Percentiles rank a stretch among this genome's conserved stretches.
phyloP scores from a whole-genome alignment of 2,329 filamentous ascomycete species.

The Emmonsia crescens region DNA sequence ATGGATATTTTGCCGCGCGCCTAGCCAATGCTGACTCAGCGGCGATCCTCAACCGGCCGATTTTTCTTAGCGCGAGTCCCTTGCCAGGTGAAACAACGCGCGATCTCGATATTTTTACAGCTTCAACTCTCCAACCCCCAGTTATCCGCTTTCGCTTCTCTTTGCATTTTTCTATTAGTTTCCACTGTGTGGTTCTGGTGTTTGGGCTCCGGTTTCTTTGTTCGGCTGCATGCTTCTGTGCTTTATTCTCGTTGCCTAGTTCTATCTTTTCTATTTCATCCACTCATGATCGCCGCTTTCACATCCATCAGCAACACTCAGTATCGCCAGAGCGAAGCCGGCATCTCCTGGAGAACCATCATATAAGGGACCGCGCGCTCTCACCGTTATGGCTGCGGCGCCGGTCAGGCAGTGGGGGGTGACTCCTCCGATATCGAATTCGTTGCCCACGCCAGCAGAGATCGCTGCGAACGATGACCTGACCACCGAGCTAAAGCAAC shows the following conservation, averaged over 20 bases:
- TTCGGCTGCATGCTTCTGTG: neutral
- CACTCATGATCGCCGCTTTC: neutral
- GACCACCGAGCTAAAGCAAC: slow-evolving; percentile 69
- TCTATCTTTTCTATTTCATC: neutral
- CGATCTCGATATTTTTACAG: neutral
- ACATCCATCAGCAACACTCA: neutral
- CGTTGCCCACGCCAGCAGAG: slow-evolving; percentile 66
- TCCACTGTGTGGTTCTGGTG: neutral
- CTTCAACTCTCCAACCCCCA: neutral
- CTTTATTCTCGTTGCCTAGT: neutral
- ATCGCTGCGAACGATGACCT: slow-evolving; percentile 66
- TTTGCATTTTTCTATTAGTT: neutral
- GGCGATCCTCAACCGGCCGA: neutral
- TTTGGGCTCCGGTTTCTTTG: slow-evolving; percentile 2
- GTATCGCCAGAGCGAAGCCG: neutral
- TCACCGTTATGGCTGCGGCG: slow-evolving; percentile 25
- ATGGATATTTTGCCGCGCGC: neutral
- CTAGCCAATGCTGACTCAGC: neutral
- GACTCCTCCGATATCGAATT: slow-evolving; percentile 70
- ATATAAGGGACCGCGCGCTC: neutral
- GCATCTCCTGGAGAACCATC: neutral
- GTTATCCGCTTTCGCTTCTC: neutral
- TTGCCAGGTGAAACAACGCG: neutral
- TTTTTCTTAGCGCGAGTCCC: neutral
- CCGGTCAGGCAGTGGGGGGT: slow-evolving; percentile 53